These are phyloP conservation scores for Cardamine resedifolia DNA, from an alignment of 345 rosid genomes.

Conservation along the genomic window DNA sequence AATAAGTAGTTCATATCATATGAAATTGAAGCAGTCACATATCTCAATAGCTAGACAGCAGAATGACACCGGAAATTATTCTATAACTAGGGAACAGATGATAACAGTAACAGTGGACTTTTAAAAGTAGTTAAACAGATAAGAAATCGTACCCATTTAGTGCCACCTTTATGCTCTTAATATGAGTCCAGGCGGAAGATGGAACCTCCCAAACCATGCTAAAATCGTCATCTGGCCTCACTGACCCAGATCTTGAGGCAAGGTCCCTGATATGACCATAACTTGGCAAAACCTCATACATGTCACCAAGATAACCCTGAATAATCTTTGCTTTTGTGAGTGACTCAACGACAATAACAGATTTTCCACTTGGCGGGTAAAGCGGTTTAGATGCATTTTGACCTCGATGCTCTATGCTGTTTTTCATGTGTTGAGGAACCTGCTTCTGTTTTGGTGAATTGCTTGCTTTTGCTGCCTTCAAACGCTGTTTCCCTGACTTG, in stretches of 20 bases:
- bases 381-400: conserved; percentile 52
- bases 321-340: conserved; percentile 85
- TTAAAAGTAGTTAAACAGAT: conserved; percentile 14
- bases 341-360: conserved; percentile 95
- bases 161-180: conserved; percentile 92
- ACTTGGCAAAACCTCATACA: conserved; percentile 93
- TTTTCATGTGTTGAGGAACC: conserved; percentile 41
- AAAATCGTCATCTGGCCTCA: conserved; percentile 95
- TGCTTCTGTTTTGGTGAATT: conserved; percentile 40
- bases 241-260: conserved; percentile 97
- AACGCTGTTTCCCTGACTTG: conserved; percentile 43
- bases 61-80: conserved; percentile 5
- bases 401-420: conserved; percentile 40
- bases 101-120: background rate
- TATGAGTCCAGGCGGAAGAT: conserved; percentile 93
- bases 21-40: conserved; percentile 26
- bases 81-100: conserved; percentile 1
- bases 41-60: conserved; percentile 22
- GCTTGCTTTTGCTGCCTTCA: conserved; percentile 39
- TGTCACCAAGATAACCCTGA: conserved; percentile 89
- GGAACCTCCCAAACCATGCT: conserved; percentile 99
- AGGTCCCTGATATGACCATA: conserved; percentile 95
- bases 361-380: conserved; percentile 81
- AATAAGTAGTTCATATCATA: conserved; percentile 22
- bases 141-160: conserved; percentile 59